phyloP scores from a whole-genome alignment of 2,329 filamentous ascomycete species.

The Pseudogymnoascus sp. region DNA sequence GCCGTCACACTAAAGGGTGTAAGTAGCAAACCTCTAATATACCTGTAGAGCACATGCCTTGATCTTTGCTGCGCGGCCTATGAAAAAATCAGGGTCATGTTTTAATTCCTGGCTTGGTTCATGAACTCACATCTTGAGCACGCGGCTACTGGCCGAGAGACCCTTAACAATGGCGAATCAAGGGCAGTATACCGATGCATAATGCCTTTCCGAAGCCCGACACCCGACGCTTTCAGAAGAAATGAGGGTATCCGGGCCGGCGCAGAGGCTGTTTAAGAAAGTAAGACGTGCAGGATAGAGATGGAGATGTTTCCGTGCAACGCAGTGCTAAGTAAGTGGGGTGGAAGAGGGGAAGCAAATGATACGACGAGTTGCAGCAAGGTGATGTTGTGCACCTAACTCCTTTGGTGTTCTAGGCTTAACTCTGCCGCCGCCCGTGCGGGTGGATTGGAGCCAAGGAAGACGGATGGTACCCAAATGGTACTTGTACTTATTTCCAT shows the following conservation, averaged over 20 bases:
- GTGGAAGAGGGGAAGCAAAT: conserved; percentile 6
- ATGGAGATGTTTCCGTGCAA: conserved; percentile 4
- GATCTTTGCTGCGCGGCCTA: conserved; percentile 81
- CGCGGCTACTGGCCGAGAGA: conserved; percentile 71
- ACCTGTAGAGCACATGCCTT: conserved; percentile 46
- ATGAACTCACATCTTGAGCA: conserved; percentile 61
- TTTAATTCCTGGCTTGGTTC: neutral
- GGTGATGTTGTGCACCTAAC: conserved; percentile 4
- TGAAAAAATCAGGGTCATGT: conserved; percentile 9
- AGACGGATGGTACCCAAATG: neutral
- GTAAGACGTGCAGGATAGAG: conserved; percentile 9
- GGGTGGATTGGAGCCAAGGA: conserved; percentile 7
- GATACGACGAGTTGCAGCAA: conserved; percentile 9
- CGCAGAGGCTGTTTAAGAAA: conserved; percentile 5
- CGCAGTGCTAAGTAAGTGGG: conserved; percentile 3
- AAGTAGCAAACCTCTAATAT: conserved; percentile 14
- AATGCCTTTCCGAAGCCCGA: neutral
- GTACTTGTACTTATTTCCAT: neutral
- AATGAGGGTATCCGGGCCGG: conserved; percentile 6
- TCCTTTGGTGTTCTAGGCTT: conserved; percentile 8
- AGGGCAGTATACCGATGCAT: conserved; percentile 15
- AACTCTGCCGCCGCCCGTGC: conserved; percentile 6
- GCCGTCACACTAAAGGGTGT: conserved; percentile 66
- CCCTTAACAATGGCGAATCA: conserved; percentile 54
- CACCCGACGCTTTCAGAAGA: neutral